Evolutionary conservation across 768 basidiomycete species (phyloP), one percentile per base, ranked within the genome.

Genomic region (Botryobasidium botryosum): DNA sequence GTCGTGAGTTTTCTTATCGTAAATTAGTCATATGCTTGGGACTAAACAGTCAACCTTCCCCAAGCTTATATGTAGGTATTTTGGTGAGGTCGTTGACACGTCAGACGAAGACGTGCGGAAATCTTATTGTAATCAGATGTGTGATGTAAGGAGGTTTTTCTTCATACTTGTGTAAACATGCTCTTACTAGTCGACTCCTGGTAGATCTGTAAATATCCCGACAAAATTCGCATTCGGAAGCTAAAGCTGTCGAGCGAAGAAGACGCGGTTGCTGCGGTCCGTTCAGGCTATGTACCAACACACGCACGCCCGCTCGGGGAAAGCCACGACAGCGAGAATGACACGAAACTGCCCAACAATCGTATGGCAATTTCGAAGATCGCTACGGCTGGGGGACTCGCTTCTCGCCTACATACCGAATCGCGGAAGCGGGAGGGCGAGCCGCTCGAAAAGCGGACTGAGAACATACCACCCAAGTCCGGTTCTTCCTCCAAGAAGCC

Each of bases 151-250:
- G 59, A 1, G 53, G 10, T 13, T 28, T 43, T 4, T 32, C 1
- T 18, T n/a, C 13, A 17, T 15, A 4, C 15, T 35, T 7, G n/a
- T 36, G 18, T n/a, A 18, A 7, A n/a, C n/a, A 18, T 27, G 7
- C 25, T 35, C 4, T 45, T 10, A 44, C 32, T 44, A 28, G 31
- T 12, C 17, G 24, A 10, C 15, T 20, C 8, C 12, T 3, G 38
- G 12, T 44, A 86, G 84, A 68, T 84, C 3, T 87, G 85, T 62
- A 83, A 79, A 59, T 74, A 75, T 50, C 79, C 81, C 0, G 75
- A 76, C 20, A 84, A 77, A 61, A 70, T 73, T 0, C 65, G 57
- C 42, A 61, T 57, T 2, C 67, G 68, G 23, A 68, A 70, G 45
- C 54, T 51, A 21, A 68, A 67, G n/a, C 64, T 85, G 3, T 70